A percentile compares a stretch with the other conserved stretches of the same genome.
These are phyloP conservation scores for Talaromyces islandicus DNA, from an alignment of 2,329 filamentous ascomycete species.

Conservation along the genomic window DNA sequence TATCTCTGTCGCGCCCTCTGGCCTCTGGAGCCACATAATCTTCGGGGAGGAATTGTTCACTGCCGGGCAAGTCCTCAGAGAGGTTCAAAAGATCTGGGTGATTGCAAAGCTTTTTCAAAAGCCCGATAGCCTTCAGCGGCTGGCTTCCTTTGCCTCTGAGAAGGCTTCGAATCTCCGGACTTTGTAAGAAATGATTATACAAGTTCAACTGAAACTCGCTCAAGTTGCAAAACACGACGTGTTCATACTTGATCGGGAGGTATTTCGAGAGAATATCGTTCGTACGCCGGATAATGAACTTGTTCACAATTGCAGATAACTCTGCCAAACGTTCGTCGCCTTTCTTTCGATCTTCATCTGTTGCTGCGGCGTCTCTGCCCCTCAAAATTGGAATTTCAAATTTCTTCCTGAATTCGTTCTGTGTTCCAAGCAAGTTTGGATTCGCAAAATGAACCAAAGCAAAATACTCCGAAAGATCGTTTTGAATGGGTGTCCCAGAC, in stretches of 20 bases:
- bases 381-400: conserved; percentile 90
- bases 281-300: conserved; percentile 94
- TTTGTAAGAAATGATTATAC: conserved; percentile 96
- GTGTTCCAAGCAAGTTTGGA: conserved; percentile 80
- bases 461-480: conserved; percentile 97
- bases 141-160: conserved; percentile 92
- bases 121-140: conserved; percentile 90
- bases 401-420: conserved; percentile 85
- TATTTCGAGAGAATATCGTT: conserved; percentile 99
- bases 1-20: conserved; percentile 80
- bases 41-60: conserved; percentile 71
- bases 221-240: conserved; percentile 95
- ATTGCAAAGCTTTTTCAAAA: conserved; percentile 97
- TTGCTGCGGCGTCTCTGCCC: conserved; percentile 83
- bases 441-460: conserved; percentile 95
- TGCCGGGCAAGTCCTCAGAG: conserved; percentile 76
- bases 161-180: conserved; percentile 86
- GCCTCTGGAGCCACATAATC: conserved; percentile 85
- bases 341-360: conserved; percentile 71
- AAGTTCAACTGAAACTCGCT: conserved; percentile 87
- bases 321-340: conserved; percentile 80
- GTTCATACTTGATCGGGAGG: conserved; percentile 95
- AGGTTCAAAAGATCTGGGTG: conserved; percentile 90
- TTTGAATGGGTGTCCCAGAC: conserved; percentile 95
- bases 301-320: conserved; percentile 81